Evolutionary conservation across 148 eudicot genomes (phyloP).

Genomic region (Fagopyrum tataricum): DNA sequence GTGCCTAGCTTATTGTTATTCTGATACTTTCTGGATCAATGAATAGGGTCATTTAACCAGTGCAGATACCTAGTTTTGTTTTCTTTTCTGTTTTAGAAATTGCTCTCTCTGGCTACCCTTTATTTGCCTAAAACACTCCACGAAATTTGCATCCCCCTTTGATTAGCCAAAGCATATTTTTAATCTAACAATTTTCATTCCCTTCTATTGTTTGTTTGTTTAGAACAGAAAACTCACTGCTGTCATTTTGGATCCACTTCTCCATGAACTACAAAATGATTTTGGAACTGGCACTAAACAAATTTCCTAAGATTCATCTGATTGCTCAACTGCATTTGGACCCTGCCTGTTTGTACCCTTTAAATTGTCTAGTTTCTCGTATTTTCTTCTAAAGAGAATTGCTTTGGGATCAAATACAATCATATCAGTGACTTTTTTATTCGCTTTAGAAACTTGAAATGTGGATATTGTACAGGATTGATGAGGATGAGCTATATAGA

Average conservation of each 20-base stretch:
- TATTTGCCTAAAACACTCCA: not conserved
- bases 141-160: not conserved
- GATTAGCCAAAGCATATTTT: not conserved
- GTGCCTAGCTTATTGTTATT: not conserved
- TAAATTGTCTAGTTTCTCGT: not conserved
- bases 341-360: not conserved
- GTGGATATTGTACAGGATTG: conserved; percentile 43
- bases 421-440: not conserved
- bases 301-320: not conserved
- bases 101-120: not conserved
- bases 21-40: not conserved
- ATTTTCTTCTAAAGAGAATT: not conserved
- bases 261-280: not conserved
- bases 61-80: no score
- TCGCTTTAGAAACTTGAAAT: not conserved
- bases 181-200: not conserved
- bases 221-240: not conserved
- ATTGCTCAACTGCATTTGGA: not conserved
- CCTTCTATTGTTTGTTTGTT: not conserved
- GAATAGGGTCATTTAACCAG: not conserved
- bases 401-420: not conserved
- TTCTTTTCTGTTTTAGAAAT: not conserved
- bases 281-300: not conserved
- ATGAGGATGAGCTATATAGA: conserved; percentile 61
- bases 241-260: not conserved